Evolutionary conservation across 2,329 filamentous ascomycete genomes (phyloP).

Genomic region (Talaromyces sp.): DNA sequence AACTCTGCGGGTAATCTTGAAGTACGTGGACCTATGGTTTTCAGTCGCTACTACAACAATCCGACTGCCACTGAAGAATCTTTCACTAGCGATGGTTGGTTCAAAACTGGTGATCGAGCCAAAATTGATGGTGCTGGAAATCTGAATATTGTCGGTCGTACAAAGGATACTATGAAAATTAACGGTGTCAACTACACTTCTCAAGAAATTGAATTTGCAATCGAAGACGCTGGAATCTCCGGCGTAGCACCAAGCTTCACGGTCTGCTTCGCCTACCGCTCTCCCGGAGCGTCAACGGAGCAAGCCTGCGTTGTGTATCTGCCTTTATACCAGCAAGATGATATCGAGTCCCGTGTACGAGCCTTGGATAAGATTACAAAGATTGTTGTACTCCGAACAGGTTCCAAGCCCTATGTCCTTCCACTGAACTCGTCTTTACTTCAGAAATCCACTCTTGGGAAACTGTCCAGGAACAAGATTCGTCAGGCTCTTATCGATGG

Average conservation of each 20-base stretch:
- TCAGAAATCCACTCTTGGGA: conserved; percentile 36
- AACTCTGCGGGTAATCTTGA: conserved; percentile 21
- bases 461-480: conserved; percentile 38
- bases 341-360: conserved; percentile 35
- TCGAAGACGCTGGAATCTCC: conserved; percentile 31
- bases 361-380: background rate
- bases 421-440: conserved; percentile 23
- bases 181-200: conserved; percentile 45
- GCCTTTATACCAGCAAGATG: conserved; percentile 31
- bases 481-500: conserved; percentile 25
- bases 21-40: conserved; percentile 45
- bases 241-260: conserved; percentile 25
- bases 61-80: conserved; percentile 43
- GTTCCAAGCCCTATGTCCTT: conserved; percentile 24
- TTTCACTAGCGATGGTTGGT: conserved; percentile 50
- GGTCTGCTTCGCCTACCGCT: conserved; percentile 39
- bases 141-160: conserved; percentile 35
- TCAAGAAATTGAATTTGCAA: conserved; percentile 34
- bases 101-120: conserved; percentile 52
- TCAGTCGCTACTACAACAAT: conserved; percentile 51
- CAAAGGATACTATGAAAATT: conserved; percentile 45
- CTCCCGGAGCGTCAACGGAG: background rate
- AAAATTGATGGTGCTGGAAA: conserved; percentile 28
- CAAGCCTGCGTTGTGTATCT: conserved; percentile 35
- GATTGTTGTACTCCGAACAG: conserved; percentile 17